A percentile compares a stretch with the other conserved stretches of the same genome.
Evolutionary conservation across 257 asterid genomes (phyloP).

Genomic region (Nicotiana knightiana): DNA sequence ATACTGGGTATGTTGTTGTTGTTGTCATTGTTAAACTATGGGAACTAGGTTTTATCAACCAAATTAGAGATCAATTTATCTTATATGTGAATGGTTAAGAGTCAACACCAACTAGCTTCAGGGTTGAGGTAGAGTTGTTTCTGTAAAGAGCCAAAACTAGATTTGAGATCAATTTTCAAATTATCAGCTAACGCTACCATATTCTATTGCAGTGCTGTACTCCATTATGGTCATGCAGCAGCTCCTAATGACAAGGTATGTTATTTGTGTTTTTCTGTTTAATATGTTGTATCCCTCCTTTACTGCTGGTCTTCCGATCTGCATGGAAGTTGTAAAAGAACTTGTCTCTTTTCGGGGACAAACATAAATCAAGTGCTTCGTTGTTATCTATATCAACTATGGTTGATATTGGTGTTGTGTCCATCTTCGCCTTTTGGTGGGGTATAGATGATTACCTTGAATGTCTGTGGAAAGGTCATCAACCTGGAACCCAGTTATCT

Average conservation of each 20-base stretch:
- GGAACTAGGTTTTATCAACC: neutral
- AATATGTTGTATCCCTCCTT: neutral
- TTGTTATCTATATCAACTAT: neutral
- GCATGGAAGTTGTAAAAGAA: neutral
- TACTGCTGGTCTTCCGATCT: neutral
- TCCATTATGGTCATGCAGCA: slow-evolving; percentile 98
- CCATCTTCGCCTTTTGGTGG: neutral
- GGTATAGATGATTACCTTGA: neutral
- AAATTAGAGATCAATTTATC: neutral
- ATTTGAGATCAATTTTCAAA: slow-evolving; percentile 14
- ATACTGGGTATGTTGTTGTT: no score
- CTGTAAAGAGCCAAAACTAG: neutral
- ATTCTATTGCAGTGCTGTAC: slow-evolving; percentile 59
- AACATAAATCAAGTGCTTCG: neutral
- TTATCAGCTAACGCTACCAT: slow-evolving; percentile 18
- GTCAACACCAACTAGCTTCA: neutral
- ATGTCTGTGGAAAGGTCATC: neutral
- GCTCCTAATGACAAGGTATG: slow-evolving; percentile 96
- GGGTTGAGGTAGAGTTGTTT: neutral
- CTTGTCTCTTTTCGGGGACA: neutral
- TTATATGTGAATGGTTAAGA: neutral
- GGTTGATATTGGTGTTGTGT: neutral
- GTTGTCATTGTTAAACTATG: neutral
- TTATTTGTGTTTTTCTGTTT: neutral
- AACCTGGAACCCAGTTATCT: neutral